Base-by-base conservation (phyloP, 768 basidiomycete genomes). In the Tylopilus felleus region DNA sequence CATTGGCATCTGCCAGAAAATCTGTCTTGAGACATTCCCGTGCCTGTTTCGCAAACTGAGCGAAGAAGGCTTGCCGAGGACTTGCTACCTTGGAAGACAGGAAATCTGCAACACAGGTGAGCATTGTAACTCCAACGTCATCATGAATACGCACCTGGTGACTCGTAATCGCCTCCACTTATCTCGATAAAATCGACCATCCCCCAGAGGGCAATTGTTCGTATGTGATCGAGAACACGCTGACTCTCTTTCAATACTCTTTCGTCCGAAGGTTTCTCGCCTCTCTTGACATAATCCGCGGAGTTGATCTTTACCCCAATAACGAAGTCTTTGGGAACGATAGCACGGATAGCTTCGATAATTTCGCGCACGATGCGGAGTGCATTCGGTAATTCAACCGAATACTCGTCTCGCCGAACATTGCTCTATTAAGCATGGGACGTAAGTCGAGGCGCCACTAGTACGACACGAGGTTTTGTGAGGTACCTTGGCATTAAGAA, bases 131-230 rank as follows among this genome's bases (percentile, higher is more conserved):
- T 5, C 23, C 13, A 47, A 17, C 7, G 33, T 42, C 2, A 19
- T 38, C 27, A 5, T 14, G 25, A 3, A 0, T 12, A 61, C 76
- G 17, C 60, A 86, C 91, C 81, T 60, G 88, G 86, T 17, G 77
- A 80, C 63, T 92, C 89, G 60, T 95, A 96, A 65, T 86, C 85
- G 0, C 93, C 93, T 2, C 93, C 93, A 51, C 86, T 90, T 55
- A 96, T 81, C 69, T 96, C 93, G 47, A 96, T 82, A 63, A 93
- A 88, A 67, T 96, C 93, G 5, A 95, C 63, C 17, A 73, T 70
- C 1, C 77, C 77, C 84, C 90, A 90, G 36, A 68, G 65, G 0
- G 85, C 80, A 27, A 93, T 81, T 36, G 76, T 66, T 17, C 71
- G 67, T 13, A 93, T 73, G 62, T 93, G 85, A 21, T 76, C 68